Conservation (phyloP, 179 eudicot species). For the Silene noctiflora region DNA sequence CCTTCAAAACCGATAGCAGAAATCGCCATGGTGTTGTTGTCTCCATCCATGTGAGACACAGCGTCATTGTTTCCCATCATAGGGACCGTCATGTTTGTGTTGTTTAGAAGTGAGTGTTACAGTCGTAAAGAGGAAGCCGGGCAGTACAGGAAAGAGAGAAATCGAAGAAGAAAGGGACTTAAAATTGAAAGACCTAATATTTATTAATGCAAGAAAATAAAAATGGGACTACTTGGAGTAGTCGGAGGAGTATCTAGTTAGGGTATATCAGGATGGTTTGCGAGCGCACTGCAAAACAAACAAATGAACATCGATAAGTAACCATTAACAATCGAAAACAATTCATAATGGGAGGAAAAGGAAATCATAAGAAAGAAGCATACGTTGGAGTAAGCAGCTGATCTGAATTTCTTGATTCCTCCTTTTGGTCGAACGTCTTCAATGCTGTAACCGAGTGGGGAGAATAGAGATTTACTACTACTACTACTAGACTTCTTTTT, state of each 20-base stretch:
- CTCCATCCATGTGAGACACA: not conserved
- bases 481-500: slow-evolving; percentile 33
- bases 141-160: slow-evolving; percentile 2
- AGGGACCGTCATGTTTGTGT: not conserved
- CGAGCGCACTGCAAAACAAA: slow-evolving; percentile 41
- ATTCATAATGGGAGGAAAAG: not conserved
- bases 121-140: slow-evolving; percentile 5
- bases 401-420: slow-evolving; percentile 37
- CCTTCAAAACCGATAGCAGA: slow-evolving; percentile 42
- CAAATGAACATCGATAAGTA: not conserved
- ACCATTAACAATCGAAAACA: not conserved
- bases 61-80: not conserved
- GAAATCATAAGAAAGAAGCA: not conserved
- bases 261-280: slow-evolving; percentile 45
- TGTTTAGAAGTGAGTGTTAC: not conserved
- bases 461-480: slow-evolving; percentile 28
- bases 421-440: slow-evolving; percentile 41
- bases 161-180: not conserved
- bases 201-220: not conserved
- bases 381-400: slow-evolving; percentile 42
- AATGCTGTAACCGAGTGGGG: slow-evolving; percentile 34
- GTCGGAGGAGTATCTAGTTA: too few relatives aligned
- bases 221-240: not conserved
- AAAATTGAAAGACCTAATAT: not conserved
- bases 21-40: slow-evolving; percentile 1